Conservation (phyloP, 1,139 yeast genomes). For the Sugiyamaella paludigena region DNA sequence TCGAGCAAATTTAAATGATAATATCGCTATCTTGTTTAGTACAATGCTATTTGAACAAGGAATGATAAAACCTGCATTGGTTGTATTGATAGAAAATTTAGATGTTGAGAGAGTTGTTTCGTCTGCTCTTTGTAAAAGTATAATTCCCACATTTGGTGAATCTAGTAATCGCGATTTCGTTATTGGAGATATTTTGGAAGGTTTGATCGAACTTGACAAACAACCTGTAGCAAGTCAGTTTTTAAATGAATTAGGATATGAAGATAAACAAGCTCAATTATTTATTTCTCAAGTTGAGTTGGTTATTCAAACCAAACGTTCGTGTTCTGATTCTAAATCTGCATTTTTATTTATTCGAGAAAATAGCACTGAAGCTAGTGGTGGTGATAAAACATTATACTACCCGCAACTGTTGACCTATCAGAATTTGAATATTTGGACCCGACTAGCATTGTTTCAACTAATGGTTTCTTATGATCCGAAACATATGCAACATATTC, state of each 20-base stretch:
- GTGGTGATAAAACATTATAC: background rate
- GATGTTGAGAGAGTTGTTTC: conserved; percentile 3
- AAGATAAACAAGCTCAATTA: background rate
- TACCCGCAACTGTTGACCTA: conserved; percentile 19
- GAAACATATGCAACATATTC: conserved; percentile 8
- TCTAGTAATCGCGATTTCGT: conserved; percentile 2
- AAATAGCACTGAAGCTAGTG: background rate
- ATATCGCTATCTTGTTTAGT: background rate
- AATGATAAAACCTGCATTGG: background rate
- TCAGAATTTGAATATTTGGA: conserved; percentile 13
- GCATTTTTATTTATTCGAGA: conserved; percentile 3
- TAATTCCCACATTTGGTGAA: background rate
- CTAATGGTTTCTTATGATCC: conserved; percentile 5
- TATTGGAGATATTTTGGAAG: conserved; percentile 8
- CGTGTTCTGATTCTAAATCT: conserved; percentile 1
- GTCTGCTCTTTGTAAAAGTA: background rate
- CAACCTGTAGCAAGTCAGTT: conserved; percentile 10
- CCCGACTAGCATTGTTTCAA: conserved; percentile 13
- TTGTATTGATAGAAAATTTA: conserved; percentile 3
- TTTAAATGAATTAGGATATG: conserved; percentile 1
- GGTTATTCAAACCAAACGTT: background rate
- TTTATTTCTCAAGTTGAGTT: background rate
- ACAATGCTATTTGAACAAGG: conserved; percentile 5
- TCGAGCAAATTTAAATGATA: conserved; percentile 1
- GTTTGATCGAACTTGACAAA: conserved; percentile 6